Evolutionary conservation across 2,329 filamentous ascomycete species (phyloP), one percentile per base, ranked within the genome.

Genomic region (Colletotrichum shisoi): DNA sequence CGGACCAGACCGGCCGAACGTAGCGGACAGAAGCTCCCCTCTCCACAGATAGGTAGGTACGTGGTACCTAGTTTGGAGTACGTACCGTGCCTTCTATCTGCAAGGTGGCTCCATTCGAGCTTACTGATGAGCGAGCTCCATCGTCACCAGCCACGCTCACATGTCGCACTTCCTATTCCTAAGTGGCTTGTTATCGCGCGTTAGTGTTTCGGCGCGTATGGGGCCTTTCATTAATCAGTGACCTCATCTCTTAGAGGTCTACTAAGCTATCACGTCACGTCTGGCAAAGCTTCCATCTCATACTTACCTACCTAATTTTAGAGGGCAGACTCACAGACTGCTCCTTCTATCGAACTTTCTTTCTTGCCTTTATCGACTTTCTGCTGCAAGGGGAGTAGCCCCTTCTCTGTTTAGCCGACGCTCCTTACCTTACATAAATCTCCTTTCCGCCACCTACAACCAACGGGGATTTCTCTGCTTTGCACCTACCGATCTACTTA

Each of bases 391-490:
- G 44, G 44, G 8, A 48, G 31, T n/a, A 58, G 44, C 42, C 42
- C 15, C 39, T 58, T 56, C 11, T 56, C 13, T 42, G 24, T 24
- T 24, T 17, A 17, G 4, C 15, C 4, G 21, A 57, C 40, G 34
- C 31, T 34, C 31, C 5, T 9, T 56, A n/a, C 44, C 15, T 52
- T 52, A 31, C 57, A 24, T 39, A 46, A 27, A 9, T 21, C 34
- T 40, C 31, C 21, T 27, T 31, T 46, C 27, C 19, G 21, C 27
- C 27, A 64, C 7, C 44, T 51, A 46, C 45, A 44, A 11, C 49
- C 56, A 44, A 34, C 45, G 19, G 39, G 31, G 11, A 42, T 27
- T 44, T 42, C 48, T 60, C 71, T 79, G 77, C 31, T 78, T 77
- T 62, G 11, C 58, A 46, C 57, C 39, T 62, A 39, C 63, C 39